Conservation (phyloP, 306 rosid species). For the Gynostemma pentaphyllum region DNA sequence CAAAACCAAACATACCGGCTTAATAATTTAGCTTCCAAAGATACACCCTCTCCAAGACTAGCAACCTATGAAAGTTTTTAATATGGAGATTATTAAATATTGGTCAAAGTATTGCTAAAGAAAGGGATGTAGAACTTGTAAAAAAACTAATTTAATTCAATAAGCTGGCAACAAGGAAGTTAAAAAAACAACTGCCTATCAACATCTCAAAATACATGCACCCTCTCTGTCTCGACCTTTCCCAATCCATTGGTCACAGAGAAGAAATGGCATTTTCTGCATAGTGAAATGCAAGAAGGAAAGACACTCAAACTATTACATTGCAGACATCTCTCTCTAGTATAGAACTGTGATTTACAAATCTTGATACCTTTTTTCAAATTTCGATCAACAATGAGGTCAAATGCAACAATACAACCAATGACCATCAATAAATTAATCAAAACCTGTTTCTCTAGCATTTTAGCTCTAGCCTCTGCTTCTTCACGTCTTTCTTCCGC, state of each 20-base stretch:
- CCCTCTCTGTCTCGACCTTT: neutral
- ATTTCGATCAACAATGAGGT: neutral
- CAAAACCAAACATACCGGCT: slow-evolving; percentile 46
- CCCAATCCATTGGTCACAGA: neutral
- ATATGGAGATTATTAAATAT: neutral
- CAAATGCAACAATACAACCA: neutral
- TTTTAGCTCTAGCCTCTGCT: slow-evolving; percentile 85
- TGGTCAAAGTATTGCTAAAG: neutral
- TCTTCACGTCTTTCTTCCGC: slow-evolving; percentile 76
- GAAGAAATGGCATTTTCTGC: neutral
- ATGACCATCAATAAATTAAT: neutral
- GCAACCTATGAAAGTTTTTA: slow-evolving; percentile 55
- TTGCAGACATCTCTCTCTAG: neutral
- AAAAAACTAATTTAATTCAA: neutral
- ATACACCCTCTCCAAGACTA: slow-evolving; percentile 89
- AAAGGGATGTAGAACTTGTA: neutral
- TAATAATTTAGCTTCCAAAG: slow-evolving; percentile 85
- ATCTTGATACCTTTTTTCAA: neutral
- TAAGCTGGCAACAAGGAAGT: neutral
- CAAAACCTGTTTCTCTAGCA: slow-evolving; percentile 82
- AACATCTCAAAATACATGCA: slow-evolving; percentile 2
- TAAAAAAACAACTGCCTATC: neutral
- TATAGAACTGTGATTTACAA: neutral
- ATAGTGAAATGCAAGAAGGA: neutral
- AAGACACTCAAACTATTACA: neutral